Evolutionary conservation across 805 yeast species (phyloP).

Genomic region (Monosporozyma solicola): DNA sequence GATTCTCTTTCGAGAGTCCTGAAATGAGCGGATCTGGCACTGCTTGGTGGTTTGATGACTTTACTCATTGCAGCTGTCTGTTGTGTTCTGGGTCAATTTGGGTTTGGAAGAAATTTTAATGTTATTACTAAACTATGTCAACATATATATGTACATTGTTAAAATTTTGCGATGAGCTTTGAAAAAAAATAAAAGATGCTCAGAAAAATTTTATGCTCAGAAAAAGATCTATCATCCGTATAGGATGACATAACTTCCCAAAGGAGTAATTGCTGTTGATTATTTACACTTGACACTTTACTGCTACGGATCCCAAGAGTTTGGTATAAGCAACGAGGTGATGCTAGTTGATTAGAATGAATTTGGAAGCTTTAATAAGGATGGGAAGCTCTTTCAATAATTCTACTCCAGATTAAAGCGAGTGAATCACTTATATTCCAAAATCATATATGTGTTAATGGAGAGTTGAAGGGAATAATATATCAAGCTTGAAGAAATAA

Average conservation of each 20-base stretch:
- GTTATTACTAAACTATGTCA: neutral
- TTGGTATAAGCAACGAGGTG: too few species aligned
- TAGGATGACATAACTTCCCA: neutral
- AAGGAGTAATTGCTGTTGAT: neutral
- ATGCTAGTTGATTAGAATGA: too few species aligned
- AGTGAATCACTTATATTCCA: too few species aligned
- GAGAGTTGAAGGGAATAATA: neutral
- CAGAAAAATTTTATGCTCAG: conserved; percentile 1
- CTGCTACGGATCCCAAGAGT: neutral
- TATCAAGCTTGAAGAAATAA: neutral
- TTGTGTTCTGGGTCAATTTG: neutral
- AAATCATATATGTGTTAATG: neutral
- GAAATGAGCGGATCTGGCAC: conserved; percentile 36
- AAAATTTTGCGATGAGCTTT: conserved; percentile 5
- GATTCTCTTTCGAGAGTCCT: conserved; percentile 79
- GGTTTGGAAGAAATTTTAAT: neutral
- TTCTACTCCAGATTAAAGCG: too few species aligned
- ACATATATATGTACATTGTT: neutral
- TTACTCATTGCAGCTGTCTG: conserved; percentile 21
- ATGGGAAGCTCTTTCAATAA: too few species aligned
- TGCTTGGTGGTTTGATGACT: conserved; percentile 21
- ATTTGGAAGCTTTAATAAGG: too few species aligned
- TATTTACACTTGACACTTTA: neutral
- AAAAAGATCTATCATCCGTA: neutral
- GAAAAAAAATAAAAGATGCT: neutral